Evolutionary conservation across 1,139 yeast species (phyloP), one percentile per base, ranked within the genome.

Genomic region (Magnusiomyces sp.): DNA sequence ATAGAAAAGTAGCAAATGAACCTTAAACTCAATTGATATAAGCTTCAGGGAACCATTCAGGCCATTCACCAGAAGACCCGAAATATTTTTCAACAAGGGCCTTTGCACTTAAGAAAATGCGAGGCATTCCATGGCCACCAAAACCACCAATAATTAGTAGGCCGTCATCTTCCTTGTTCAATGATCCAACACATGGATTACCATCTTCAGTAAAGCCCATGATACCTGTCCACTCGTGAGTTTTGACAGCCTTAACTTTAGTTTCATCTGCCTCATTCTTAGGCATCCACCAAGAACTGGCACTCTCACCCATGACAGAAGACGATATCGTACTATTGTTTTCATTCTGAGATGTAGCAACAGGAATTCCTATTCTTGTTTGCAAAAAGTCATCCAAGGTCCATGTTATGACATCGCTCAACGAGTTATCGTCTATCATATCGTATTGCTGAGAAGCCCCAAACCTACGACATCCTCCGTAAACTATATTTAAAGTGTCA

Each of bases 51-150:
- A 58, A 58, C 61, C 61, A 58, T 16, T 48, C 52, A 5, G 62
- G 62, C 58, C 58, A 59, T 10, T 33, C 27, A 14, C 45, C 29
- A 6, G 20, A 19, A 16, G 13, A 10, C 2, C 29, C 2, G 19
- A 56, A 46, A 43, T 51, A 53, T 20, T 53, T 48, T 36, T 51
- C 43, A 7, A 58, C 63, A 19, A 61, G 46, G 2, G 60, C 62
- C 48, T 57, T 52, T 6, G 63, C 65, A 5, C 58, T 45, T 38
- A 59, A 38, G 46, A 61, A 71, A 37, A 72, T 70, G 48, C 77
- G 60, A 31, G 76, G 75, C 75, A 73, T 72, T 19, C 77, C 77
- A 55, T 73, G 77, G 5, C 77, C 77, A 27, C 68, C 66, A 59
- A 70, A 74, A 0, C 77, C 77, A 5, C 74, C 75, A 48, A 65